Base-by-base conservation (phyloP, 306 rosid species). In the Cicer yamashitae region DNA sequence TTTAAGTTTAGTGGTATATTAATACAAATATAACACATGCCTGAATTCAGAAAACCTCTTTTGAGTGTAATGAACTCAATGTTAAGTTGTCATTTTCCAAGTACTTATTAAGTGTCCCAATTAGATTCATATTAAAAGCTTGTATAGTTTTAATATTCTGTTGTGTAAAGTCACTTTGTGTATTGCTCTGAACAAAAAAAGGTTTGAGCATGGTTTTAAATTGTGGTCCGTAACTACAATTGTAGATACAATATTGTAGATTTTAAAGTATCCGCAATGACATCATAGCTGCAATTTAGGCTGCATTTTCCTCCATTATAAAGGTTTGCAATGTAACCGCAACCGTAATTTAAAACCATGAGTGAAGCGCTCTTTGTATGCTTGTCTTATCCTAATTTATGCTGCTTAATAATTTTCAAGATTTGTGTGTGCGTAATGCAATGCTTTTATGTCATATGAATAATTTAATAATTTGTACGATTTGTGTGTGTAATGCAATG, bases 1-100 rank as follows among this genome's bases (percentile, higher is more conserved):
- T 64, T 70, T 44, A 69, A 14, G 61, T 70, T 79, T 51, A 63
- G 64, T 69, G 44, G 66, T 39, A 48, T 58, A 45, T 73, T 30
- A 10, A 39, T 22, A n/a, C 5, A 54, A 45, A 61, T 53, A 18
- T 44, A 53, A 45, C 15, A 51, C 52, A 13, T 73, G 14, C 51
- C 59, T 8, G 30, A 59, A 30, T 59, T 6, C 44, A 3, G 2
- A 65, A 63, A 63, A 66, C 51, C 13, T 14, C 34, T 40, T 53
- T 65, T 40, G 34, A 43, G 78, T 47, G 47, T 79, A 79, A 75
- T 74, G 73, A 77, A 70, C 63, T 75, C 72, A 15, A 41, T 4
- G 77, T 41, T 75, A 48, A 78, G n/a, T 62, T 78, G 77, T 74
- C 86, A 68, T 41, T 38, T 14, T 82, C 82, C 40, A 52, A 38